Base-by-base conservation (phyloP, 345 rosid genomes). In the Camelina laxa region DNA sequence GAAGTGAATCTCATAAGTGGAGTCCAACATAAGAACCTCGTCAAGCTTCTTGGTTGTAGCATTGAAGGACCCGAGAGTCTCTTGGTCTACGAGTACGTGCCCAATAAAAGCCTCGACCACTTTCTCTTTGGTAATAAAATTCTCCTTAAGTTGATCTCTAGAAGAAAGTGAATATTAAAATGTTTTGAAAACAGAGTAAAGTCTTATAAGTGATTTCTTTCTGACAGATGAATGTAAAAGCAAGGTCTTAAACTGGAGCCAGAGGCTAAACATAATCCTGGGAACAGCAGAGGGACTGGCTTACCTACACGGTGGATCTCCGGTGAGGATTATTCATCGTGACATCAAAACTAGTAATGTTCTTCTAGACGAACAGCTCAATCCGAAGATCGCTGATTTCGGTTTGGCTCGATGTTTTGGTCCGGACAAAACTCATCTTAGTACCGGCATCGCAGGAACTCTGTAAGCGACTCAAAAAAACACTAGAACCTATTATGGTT, bases 271-370 rank as follows among this genome's bases (percentile, higher is more conserved):
- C 58, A 84, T 87, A 14, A 80, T 87, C 55, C 11, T 54, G 0
- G 87, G 85, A 70, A 80, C 87, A 65, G 90, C 90, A 1, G 80
- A 83, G 64, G 90, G 88, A 15, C 70, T 84, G 22, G 81, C 83
- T 66, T 84, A 83, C 53, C 73, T 83, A 31, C 90, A 83, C 59
- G 51, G 76, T 15, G 75, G 69, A 30, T 76, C 75, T 3, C 53
- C 60, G 0, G 70, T 76, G 1, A 45, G 65, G 59, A 85, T 85
- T 13, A 80, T 87, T 63, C 88, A 87, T 67, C 73, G 85, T 15
- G 91, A 87, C 77, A 87, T 87, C 48, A 85, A 87, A 82, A 80
- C 87, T 0, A 82, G 87, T 48, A 85, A 83, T 59, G 70, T 85
- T 61, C 78, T 87, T 31, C 53, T 83, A 15, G 87, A 85, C 57